Percentiles rank a stretch among this genome's conserved stretches.
These are phyloP conservation scores for Podospora anserina DNA, from an alignment of 495 filamentous ascomycete species.

Conservation along the genomic window DNA sequence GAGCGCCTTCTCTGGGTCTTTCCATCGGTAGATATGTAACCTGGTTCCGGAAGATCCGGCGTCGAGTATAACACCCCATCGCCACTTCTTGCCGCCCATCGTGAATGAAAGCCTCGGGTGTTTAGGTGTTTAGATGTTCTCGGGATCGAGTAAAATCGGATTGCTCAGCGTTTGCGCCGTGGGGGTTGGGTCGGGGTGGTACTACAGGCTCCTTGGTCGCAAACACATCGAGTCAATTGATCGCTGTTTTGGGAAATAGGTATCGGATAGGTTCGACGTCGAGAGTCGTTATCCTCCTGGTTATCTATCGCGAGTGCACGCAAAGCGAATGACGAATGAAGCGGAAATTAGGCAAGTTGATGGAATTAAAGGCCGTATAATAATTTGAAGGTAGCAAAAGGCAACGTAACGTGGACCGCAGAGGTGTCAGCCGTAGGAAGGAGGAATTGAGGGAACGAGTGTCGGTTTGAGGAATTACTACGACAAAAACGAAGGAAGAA, in stretches of 20 bases:
- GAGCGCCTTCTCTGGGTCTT: conserved; percentile 66
- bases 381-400: neutral
- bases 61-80: conserved; percentile 61
- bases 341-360: neutral
- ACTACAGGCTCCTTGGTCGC: neutral
- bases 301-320: neutral
- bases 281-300: neutral
- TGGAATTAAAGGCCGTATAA: neutral
- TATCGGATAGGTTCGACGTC: neutral
- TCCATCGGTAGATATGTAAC: conserved; percentile 89
- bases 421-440: neutral
- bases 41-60: conserved; percentile 77
- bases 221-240: neutral
- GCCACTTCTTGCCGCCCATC: conserved; percentile 27
- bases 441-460: conserved; percentile 24
- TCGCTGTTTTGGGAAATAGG: neutral
- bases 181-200: neutral
- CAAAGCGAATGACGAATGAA: conserved; percentile 1
- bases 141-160: neutral
- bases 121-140: neutral
- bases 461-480: conserved; percentile 19
- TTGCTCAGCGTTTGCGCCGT: neutral
- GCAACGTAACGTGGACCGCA: neutral
- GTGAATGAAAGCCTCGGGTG: neutral
- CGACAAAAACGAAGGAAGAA: conserved; percentile 28